These are phyloP conservation scores for Xylariaceae sp. DNA, from an alignment of 2,329 filamentous ascomycete species.

Conservation along the genomic window DNA sequence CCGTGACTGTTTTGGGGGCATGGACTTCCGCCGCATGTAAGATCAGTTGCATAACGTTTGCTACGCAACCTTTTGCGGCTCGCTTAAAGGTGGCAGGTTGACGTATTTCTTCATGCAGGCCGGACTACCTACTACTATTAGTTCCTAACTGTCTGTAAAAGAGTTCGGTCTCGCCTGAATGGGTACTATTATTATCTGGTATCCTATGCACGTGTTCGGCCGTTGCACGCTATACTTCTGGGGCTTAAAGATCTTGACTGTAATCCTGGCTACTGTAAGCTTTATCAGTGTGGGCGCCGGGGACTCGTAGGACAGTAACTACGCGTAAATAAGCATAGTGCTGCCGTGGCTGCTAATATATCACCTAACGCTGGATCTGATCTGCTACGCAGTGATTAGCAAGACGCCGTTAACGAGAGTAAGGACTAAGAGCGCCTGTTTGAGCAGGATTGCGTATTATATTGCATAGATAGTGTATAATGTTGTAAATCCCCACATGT, in stretches of 20 bases:
- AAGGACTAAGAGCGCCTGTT: conserved; percentile 68
- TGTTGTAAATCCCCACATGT: conserved; percentile 66
- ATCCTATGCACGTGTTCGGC: conserved; percentile 68
- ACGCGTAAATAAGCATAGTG: conserved; percentile 67
- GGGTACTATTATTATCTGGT: too few relatives aligned
- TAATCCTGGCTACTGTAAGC: conserved; percentile 50
- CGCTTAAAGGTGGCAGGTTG: too few relatives aligned
- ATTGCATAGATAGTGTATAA: conserved; percentile 70
- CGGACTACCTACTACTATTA: too few relatives aligned
- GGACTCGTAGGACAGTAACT: too few relatives aligned
- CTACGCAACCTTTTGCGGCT: too few relatives aligned
- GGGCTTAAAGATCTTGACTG: conserved; percentile 21
- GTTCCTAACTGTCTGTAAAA: too few relatives aligned
- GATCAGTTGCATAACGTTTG: conserved; percentile 63
- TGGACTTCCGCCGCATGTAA: conserved; percentile 60
- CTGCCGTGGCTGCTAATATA: too few relatives aligned
- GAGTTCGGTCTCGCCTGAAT: too few relatives aligned
- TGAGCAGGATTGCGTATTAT: conserved; percentile 70
- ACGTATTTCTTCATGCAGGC: too few relatives aligned
- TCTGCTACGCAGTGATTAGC: too few relatives aligned
- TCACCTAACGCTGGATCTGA: too few relatives aligned
- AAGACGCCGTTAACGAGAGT: conserved; percentile 72
- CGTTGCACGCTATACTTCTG: conserved; percentile 38
- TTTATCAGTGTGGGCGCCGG: conserved; percentile 57
- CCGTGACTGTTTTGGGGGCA: conserved; percentile 60